Percentiles rank a stretch among this genome's conserved stretches.
Conservation (phyloP, 192 early-diverging fungal species). For the Podila epigama region DNA sequence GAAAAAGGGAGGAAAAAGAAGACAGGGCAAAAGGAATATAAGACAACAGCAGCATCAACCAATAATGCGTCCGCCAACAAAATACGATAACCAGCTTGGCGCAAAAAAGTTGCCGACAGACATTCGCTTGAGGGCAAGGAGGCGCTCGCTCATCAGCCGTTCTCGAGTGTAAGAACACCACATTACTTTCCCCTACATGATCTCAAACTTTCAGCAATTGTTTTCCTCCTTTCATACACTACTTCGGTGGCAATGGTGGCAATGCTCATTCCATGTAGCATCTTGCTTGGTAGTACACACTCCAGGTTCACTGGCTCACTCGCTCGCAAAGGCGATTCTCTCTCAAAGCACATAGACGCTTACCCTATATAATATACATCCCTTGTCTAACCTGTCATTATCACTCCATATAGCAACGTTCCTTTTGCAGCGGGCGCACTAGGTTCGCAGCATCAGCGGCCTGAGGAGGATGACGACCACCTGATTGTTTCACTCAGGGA, state of each 20-base stretch:
- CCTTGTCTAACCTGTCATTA: neutral
- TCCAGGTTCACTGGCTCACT: neutral
- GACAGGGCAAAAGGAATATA: neutral
- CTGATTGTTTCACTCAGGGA: slow-evolving; percentile 33
- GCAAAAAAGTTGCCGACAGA: slow-evolving; percentile 8
- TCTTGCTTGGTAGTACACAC: neutral
- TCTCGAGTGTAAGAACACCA: slow-evolving; percentile 40
- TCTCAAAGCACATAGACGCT: too few species aligned
- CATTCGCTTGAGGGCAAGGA: slow-evolving; percentile 28
- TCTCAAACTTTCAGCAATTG: neutral
- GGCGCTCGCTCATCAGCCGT: slow-evolving; percentile 43
- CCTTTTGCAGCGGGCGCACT: slow-evolving; percentile 29
- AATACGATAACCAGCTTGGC: slow-evolving; percentile 9
- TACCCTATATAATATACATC: neutral
- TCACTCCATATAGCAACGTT: slow-evolving; percentile 12
- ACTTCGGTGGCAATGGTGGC: neutral
- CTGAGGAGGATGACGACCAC: slow-evolving; percentile 29
- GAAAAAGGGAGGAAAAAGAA: neutral
- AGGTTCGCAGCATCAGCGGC: slow-evolving; percentile 20
- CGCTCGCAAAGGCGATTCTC: too few species aligned
- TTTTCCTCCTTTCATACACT: neutral
- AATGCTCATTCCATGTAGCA: neutral
- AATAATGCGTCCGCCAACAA: slow-evolving; percentile 19
- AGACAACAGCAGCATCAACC: too few species aligned
- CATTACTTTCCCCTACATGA: neutral